Evolutionary conservation across 2,329 filamentous ascomycete species (phyloP), one percentile per base, ranked within the genome.

Genomic region (Epichloe aotearoae): DNA sequence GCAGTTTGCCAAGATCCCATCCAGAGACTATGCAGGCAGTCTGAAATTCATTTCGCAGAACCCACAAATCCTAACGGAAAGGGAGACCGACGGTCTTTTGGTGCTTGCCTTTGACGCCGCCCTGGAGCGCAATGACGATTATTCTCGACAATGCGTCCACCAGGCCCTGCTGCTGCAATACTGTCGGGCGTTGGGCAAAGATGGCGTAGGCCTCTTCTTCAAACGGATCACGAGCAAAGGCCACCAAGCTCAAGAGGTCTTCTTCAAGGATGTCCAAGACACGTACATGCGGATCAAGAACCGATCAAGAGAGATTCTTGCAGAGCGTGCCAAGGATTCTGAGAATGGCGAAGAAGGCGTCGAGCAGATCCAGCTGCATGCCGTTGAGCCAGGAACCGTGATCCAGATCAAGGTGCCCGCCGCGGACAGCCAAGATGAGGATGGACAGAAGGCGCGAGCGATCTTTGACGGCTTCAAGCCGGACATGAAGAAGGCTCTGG

Each of bases 291-390:
- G 84, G 50, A 97, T 98, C 66, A 82, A 82, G 61, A 82, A 75
- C 26, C 82, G 93, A 46, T 82, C 86, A 1, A 75, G 77, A 6
- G 87, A 94, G 66, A 84, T 95, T 56, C 67, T 75, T 50, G 67
- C 69, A 17, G 70, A 80, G 67, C 66, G 73, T 53, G 74, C 73
- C 15, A 72, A 70, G 55, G 74, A 77, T 50, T 70, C 64, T 3
- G 52, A 49, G 8, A 44, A 49, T 7, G 50, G 34, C 12, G 71
- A 66, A 40, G 68, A 53, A 26, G 40, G 40, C 86, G 85, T 95
- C 10, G 93, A 98, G 71, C 91, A 96, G 68, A 98, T 98, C 58
- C 94, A 98, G 69, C 77, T 98, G 45, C 93, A 98, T 64, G 91
- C 93, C 14, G 90, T 98, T 11, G 89, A 96, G 66, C 91, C 91